Percentiles rank a stretch among this genome's conserved stretches.
These are phyloP conservation scores for Hippophae gyantsensis DNA, from an alignment of 306 rosid species.

Conservation along the genomic window DNA sequence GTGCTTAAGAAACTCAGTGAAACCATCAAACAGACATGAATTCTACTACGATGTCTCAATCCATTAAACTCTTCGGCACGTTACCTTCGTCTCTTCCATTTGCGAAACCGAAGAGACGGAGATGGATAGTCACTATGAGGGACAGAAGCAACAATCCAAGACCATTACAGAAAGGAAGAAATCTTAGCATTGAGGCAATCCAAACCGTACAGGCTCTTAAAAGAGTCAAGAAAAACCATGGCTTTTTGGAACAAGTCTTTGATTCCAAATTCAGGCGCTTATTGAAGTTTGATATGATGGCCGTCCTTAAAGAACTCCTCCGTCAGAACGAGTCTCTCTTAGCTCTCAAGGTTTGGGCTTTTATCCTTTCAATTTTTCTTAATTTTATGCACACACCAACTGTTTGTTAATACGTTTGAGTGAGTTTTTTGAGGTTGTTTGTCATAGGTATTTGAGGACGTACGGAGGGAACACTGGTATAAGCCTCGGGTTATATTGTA, in stretches of 20 bases:
- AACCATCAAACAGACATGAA: background rate
- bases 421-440: background rate
- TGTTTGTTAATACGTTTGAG: background rate
- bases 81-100: constrained; percentile 2
- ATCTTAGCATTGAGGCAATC: constrained; percentile 52
- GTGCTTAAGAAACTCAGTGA: too few relatives aligned
- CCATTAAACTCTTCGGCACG: constrained; percentile 3
- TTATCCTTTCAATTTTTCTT: background rate
- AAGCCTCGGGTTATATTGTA: constrained; percentile 30
- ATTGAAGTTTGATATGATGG: constrained; percentile 45
- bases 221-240: constrained; percentile 21
- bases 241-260: constrained; percentile 19
- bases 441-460: constrained; percentile 33
- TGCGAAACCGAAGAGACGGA: constrained; percentile 8
- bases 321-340: constrained; percentile 42
- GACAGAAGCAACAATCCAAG: constrained; percentile 40
- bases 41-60: background rate
- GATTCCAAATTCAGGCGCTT: constrained; percentile 32
- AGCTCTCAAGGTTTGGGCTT: constrained; percentile 40
- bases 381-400: background rate
- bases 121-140: constrained; percentile 26
- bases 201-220: constrained; percentile 42
- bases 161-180: constrained; percentile 43
- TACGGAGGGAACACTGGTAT: constrained; percentile 32
- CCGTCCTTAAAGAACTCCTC: constrained; percentile 41